Conservation (phyloP, 2,329 filamentous ascomycete species). For the Paecilomyces variotii region DNA sequence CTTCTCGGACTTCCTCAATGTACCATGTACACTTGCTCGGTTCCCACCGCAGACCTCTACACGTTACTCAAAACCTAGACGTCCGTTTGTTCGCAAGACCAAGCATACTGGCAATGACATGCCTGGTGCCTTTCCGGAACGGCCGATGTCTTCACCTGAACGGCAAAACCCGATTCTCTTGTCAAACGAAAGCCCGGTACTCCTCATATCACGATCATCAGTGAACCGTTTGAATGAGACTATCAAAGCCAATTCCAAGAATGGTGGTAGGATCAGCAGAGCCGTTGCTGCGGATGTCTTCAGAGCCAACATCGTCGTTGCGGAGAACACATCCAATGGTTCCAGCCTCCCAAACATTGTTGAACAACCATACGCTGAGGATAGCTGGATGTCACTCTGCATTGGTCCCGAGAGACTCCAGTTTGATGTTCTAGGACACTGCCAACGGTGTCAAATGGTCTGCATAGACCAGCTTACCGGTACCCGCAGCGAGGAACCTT, state of each 20-base stretch:
- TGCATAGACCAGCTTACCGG: constrained; percentile 83
- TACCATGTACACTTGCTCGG: constrained; percentile 75
- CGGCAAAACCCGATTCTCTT: constrained; percentile 59
- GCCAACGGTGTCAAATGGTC: constrained; percentile 90
- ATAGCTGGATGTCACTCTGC: constrained; percentile 61
- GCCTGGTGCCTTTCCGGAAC: constrained; percentile 47
- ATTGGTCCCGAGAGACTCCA: constrained; percentile 46
- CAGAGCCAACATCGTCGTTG: constrained; percentile 78
- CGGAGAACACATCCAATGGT: constrained; percentile 36
- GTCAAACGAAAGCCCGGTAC: constrained; percentile 89
- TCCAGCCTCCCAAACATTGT: constrained; percentile 17
- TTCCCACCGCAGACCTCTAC: constrained; percentile 64
- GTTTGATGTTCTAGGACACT: constrained; percentile 65
- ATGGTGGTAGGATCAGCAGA: constrained; percentile 40
- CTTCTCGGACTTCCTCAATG: constrained; percentile 65
- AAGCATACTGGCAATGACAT: constrained; percentile 19
- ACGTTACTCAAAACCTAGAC: constrained; percentile 64
- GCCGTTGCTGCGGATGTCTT: constrained; percentile 67
- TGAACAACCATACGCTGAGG: constrained; percentile 66
- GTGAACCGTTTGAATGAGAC: constrained; percentile 67
- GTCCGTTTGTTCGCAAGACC: constrained; percentile 43
- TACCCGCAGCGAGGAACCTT: constrained; percentile 72
- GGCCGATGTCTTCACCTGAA: constrained; percentile 44
- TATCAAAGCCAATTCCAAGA: constrained; percentile 53
- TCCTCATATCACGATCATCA: constrained; percentile 73